Evolutionary conservation across 345 rosid genomes (phyloP), one percentile per base, ranked within the genome.

Genomic region (Noccaea bulbosa): DNA sequence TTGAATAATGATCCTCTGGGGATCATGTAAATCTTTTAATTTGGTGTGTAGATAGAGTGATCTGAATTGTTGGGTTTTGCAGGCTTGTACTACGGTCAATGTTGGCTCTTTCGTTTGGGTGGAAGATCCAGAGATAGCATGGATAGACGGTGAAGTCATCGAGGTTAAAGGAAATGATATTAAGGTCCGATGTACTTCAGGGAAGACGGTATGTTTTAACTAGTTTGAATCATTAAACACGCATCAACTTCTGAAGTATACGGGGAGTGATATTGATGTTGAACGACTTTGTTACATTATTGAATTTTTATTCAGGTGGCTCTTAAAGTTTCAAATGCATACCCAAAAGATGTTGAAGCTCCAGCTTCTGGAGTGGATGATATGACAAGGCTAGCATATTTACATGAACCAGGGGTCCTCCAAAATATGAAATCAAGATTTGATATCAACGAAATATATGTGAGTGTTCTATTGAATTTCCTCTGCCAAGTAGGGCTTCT

Each of bases 401-500:
- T 93, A 81, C 98, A 91, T 74, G 98, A 93, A 82, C 98, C 97
- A 2, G 98, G 97, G 59, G 93, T 91, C 76, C 86, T 93, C 52
- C 92, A 93, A 74, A 93, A 93, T 84, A 79, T 93, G 78, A 87
- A 84, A 82, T 84, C 90, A 33, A 83, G 98, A 91, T 93, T 87
- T 76, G 97, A 94, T 80, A 89, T 91, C 82, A 91, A 89, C 65
- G 97, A 86, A 72, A 94, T 94, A 65, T 94, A 94, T 76, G 96
- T 94, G 79, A 85, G 99, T 20, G 22, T 20, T 20, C 22, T 20
- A 20, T 33, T 15, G 8, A 8, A 39, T 16, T 39, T 45, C 30
- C 5, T 50, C 27, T 50, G 20, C 24, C 7, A 10, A 22, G 14
- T 52, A 16, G 9, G 57, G 59, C 41, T 53, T 62, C 74, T 48